phyloP scores from a whole-genome alignment of 345 rosid genomes.

The Reutealis trisperma region DNA sequence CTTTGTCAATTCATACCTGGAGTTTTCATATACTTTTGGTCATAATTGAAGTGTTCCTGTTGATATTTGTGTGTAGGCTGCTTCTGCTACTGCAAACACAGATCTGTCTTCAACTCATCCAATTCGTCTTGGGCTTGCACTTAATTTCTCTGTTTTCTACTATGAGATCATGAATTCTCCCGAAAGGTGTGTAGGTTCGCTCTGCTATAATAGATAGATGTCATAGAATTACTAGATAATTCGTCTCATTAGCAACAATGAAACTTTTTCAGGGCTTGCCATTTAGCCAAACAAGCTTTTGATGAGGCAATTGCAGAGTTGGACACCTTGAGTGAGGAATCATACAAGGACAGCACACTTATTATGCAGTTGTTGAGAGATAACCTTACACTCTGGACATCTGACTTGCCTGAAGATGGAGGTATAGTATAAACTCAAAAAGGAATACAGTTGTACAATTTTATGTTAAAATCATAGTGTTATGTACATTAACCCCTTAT shows the following conservation, averaged over 20 bases:
- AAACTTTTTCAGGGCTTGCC: slow-evolving; percentile 72
- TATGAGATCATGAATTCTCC: slow-evolving; percentile 99
- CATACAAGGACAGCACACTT: slow-evolving; percentile 97
- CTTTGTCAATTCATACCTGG: not conserved
- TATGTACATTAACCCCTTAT: no score
- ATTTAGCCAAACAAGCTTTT: slow-evolving; percentile 96
- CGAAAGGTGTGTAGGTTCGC: slow-evolving; percentile 57
- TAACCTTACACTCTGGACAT: slow-evolving; percentile 98
- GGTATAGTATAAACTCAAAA: slow-evolving; percentile 39
- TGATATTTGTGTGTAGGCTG: slow-evolving; percentile 53
- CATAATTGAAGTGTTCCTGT: not conserved
- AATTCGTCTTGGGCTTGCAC: slow-evolving; percentile 97
- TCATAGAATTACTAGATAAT: not conserved
- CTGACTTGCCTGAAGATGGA: slow-evolving; percentile 99
- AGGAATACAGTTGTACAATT: not conserved
- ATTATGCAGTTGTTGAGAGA: slow-evolving; percentile 99
- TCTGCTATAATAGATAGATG: not conserved
- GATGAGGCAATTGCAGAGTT: slow-evolving; percentile 97
- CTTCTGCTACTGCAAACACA: slow-evolving; percentile 78
- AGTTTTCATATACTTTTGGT: not conserved
- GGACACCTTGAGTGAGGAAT: slow-evolving; percentile 94
- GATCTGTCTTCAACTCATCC: slow-evolving; percentile 98
- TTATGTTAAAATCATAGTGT: no score
- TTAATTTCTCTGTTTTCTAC: slow-evolving; percentile 97
- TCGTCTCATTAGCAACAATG: not conserved